Evolutionary conservation across 1,139 yeast species (phyloP).

Genomic region (Groenewaldozyma auringiensis): DNA sequence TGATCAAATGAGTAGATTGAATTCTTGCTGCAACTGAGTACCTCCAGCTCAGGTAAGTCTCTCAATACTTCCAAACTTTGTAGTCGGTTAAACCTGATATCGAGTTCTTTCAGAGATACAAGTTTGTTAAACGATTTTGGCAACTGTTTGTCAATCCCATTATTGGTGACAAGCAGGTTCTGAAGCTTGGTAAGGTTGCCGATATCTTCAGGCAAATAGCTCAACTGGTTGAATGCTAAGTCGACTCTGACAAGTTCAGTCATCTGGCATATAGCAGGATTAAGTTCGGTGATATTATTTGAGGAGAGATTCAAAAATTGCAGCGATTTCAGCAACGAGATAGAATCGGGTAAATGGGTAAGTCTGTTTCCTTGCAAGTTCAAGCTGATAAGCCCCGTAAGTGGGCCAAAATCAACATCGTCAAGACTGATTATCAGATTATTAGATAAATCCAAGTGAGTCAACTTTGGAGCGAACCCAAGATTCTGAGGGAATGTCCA

Average conservation of each 20-base stretch:
- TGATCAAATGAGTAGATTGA: constrained; percentile 56
- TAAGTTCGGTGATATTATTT: constrained; percentile 63
- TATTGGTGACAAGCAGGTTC: constrained; percentile 68
- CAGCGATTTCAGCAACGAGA: constrained; percentile 50
- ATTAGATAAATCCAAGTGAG: constrained; percentile 53
- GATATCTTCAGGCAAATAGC: constrained; percentile 53
- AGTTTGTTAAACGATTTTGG: constrained; percentile 50
- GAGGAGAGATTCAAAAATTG: constrained; percentile 68
- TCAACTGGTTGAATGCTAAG: constrained; percentile 71
- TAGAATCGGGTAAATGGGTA: constrained; percentile 52
- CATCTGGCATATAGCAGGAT: constrained; percentile 61
- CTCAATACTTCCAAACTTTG: constrained; percentile 58
- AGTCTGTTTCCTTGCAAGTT: constrained; percentile 66
- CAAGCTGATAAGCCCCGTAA: constrained; percentile 24
- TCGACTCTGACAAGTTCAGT: constrained; percentile 60
- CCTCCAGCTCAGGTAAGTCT: constrained; percentile 58
- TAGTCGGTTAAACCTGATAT: constrained; percentile 68
- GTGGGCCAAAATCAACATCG: constrained; percentile 25
- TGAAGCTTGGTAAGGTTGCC: constrained; percentile 52
- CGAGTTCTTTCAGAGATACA: constrained; percentile 59
- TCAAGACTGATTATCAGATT: constrained; percentile 30
- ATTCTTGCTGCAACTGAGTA: constrained; percentile 70
- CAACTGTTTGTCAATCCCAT: constrained; percentile 50
- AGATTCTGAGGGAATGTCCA: constrained; percentile 68
- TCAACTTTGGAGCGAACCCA: constrained; percentile 58